A percentile compares a stretch with the other conserved stretches of the same genome.
These are phyloP conservation scores for Penicillium frequentans DNA, from an alignment of 2,329 filamentous ascomycete species.

Conservation along the genomic window DNA sequence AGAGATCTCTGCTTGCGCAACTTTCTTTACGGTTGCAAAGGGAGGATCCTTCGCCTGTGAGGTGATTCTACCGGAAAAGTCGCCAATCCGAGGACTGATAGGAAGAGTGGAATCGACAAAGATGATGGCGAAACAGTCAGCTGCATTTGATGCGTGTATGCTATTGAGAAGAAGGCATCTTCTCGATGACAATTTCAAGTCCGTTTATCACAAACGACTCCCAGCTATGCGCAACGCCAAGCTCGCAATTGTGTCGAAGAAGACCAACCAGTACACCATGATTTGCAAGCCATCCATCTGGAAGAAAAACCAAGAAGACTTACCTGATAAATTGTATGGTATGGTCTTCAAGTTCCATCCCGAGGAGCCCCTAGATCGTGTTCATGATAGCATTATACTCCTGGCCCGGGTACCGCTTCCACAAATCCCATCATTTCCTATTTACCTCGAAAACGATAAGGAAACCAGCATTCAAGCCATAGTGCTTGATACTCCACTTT, in stretches of 20 bases:
- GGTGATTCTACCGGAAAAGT: slow-evolving; percentile 72
- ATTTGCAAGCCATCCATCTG: slow-evolving; percentile 76
- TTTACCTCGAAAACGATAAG: slow-evolving; percentile 69
- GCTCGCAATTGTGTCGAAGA: slow-evolving; percentile 77
- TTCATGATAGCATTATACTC: slow-evolving; percentile 66
- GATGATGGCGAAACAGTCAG: slow-evolving; percentile 78
- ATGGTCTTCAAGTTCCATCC: slow-evolving; percentile 61
- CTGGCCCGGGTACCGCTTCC: slow-evolving; percentile 69
- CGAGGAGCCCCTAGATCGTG: slow-evolving; percentile 57
- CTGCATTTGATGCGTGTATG: slow-evolving; percentile 80
- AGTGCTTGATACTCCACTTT: slow-evolving; percentile 39
- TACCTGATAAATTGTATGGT: slow-evolving; percentile 59
- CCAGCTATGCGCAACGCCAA: slow-evolving; percentile 85
- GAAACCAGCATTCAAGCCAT: slow-evolving; percentile 59
- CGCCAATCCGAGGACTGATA: slow-evolving; percentile 66
- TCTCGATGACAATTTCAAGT: slow-evolving; percentile 72
- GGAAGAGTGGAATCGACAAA: slow-evolving; percentile 70
- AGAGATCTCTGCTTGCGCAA: slow-evolving; percentile 49
- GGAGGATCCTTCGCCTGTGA: slow-evolving; percentile 70
- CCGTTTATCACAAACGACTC: slow-evolving; percentile 68
- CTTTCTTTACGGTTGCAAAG: slow-evolving; percentile 61
- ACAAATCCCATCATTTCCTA: slow-evolving; percentile 63
- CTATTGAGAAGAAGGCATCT: slow-evolving; percentile 65
- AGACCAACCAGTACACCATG: slow-evolving; percentile 73
- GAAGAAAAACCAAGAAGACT: slow-evolving; percentile 48